These are phyloP conservation scores for Aspergillus sp. DNA, from an alignment of 2,329 filamentous ascomycete genomes.

Conservation along the genomic window DNA sequence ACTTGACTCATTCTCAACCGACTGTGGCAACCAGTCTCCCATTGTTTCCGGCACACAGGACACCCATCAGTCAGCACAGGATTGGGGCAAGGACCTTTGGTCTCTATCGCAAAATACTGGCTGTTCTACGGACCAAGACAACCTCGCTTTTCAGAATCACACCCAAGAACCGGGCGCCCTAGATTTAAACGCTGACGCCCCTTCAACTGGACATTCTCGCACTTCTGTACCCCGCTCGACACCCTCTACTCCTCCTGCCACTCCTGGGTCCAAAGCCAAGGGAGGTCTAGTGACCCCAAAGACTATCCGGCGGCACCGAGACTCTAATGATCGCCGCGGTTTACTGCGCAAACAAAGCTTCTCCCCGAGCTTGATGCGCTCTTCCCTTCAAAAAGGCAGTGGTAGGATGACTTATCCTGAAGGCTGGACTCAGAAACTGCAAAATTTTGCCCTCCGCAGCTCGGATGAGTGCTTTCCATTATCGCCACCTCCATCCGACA, in stretches of 20 bases:
- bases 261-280: conserved; percentile 38
- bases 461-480: conserved; percentile 44
- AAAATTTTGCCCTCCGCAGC: conserved; percentile 52
- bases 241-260: conserved; percentile 38
- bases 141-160: conserved; percentile 37
- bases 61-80: conserved; percentile 45
- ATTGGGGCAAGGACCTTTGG: conserved; percentile 56
- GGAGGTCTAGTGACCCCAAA: conserved; percentile 40
- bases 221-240: conserved; percentile 25
- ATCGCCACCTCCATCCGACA: conserved; percentile 48
- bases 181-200: conserved; percentile 30
- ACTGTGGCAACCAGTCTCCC: conserved; percentile 51
- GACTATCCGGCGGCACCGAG: conserved; percentile 39
- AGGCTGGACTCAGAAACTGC: conserved; percentile 54
- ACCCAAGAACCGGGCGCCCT: conserved; percentile 38
- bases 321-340: conserved; percentile 41
- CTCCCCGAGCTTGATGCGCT: conserved; percentile 56
- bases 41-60: conserved; percentile 48
- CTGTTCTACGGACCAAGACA: conserved; percentile 29
- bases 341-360: conserved; percentile 44
- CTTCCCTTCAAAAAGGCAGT: conserved; percentile 46
- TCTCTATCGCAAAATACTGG: conserved; percentile 52
- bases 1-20: conserved; percentile 51
- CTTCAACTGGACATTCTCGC: conserved; percentile 19
- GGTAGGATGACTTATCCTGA: conserved; percentile 43